Evolutionary conservation across 805 yeast species (phyloP), one percentile per base, ranked within the genome.

Genomic region (Saccharomyces eubayanus): DNA sequence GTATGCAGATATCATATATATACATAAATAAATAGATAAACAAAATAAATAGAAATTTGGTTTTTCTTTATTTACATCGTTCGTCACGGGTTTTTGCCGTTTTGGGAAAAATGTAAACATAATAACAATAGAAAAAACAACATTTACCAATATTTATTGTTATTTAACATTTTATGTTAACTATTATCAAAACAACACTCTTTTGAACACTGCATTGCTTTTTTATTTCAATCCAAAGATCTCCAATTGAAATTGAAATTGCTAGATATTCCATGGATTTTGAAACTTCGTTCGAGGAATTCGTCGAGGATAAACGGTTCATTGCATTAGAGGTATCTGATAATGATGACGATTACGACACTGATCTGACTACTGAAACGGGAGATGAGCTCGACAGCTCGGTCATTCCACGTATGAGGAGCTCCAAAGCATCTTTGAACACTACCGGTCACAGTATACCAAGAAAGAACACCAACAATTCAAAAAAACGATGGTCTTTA

Each of bases 321-420:
- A 66, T 68, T 40, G 72, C 72, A 1, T 51, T 68, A 36, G 70
- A 62, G 21, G 66, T 68, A 6, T 65, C 70, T 14, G 70, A 65
- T 55, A 52, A 67, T 29, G 69, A 64, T 16, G 70, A 66, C 45
- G 67, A 62, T 49, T 58, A 58, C 31, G 54, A 56, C 43, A 40
- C 41, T 8, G 51, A 29, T 31, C 29, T 28, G 5, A 28, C 40
- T 46, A 29, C 24, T 2, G 24, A 36, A 3, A n/a, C 21, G 24
- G 12, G 14, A 11, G 28, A 27, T 2, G 46, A 40, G 28, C 10
- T 14, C 21, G 43, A 36, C 2, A 16, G 11, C 24, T 36, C 43
- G 1, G 24, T 16, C 11, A 9, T 16, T 10, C 20, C 20, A 16
- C 16, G 16, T 6, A 16, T n/a, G 24, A 16, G 24, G 11, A 16